Percentiles rank a stretch among this genome's conserved stretches.
phyloP scores from a whole-genome alignment of 1,284 basidiomycete genomes.

The Lignosus rhinocerotis region DNA sequence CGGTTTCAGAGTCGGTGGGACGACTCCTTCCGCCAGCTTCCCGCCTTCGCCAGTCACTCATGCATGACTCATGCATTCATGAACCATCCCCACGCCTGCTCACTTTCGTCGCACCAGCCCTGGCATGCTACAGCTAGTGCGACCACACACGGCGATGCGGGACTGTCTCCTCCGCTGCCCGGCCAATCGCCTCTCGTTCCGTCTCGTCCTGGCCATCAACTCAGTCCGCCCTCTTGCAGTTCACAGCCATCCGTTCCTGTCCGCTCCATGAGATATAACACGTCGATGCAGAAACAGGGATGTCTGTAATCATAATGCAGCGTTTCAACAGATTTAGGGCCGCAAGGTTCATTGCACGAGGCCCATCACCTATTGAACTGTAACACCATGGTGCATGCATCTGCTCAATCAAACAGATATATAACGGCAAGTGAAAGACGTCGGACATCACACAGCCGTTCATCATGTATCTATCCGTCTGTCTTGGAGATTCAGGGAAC shows the following conservation, averaged over 20 bases:
- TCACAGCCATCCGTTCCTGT: background rate
- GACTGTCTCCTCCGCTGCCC: background rate
- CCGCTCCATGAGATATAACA: background rate
- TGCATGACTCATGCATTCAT: too few species aligned
- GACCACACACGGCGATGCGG: background rate
- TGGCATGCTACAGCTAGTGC: too few species aligned
- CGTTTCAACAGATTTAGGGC: too few species aligned
- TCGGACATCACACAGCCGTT: background rate
- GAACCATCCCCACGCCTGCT: too few species aligned
- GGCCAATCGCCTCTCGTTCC: background rate
- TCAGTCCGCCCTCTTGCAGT: background rate
- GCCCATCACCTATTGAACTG: background rate
- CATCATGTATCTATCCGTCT: background rate
- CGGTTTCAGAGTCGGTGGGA: conserved; percentile 18
- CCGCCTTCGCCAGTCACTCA: too few species aligned
- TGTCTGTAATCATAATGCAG: background rate
- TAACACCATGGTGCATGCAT: too few species aligned
- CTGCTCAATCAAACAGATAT: background rate
- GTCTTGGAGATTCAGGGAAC: too few species aligned
- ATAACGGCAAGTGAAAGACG: background rate
- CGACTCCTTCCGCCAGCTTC: background rate
- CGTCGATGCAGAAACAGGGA: background rate
- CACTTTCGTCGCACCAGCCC: too few species aligned
- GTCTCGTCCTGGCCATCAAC: background rate
- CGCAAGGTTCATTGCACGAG: background rate